phyloP scores from a whole-genome alignment of 1,284 basidiomycete genomes.

The Heliocybe sulcata region DNA sequence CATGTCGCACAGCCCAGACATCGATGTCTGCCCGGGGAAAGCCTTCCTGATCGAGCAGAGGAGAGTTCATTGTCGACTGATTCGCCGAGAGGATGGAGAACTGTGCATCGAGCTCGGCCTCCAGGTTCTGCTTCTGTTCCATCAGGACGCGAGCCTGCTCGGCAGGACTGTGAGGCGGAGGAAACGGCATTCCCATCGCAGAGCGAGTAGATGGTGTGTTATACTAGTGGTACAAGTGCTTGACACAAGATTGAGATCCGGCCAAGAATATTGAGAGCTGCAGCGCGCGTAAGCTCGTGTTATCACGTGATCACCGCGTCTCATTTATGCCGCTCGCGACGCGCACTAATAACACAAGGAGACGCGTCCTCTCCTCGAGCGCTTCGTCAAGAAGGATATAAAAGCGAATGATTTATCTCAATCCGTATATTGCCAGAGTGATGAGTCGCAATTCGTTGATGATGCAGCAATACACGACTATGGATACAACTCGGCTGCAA shows the following conservation, averaged over 20 bases:
- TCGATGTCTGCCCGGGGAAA: constrained; percentile 83
- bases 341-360: not conserved
- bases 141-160: constrained; percentile 56
- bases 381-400: too few relatives aligned
- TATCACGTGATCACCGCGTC: not conserved
- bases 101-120: constrained; percentile 55
- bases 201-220: not conserved
- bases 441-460: too few relatives aligned
- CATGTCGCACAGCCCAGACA: constrained; percentile 73
- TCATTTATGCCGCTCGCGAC: not conserved
- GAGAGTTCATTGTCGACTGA: constrained; percentile 53
- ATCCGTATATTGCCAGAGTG: too few relatives aligned
- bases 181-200: constrained; percentile 38
- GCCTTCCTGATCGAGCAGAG: constrained; percentile 77
- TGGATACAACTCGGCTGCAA: constrained; percentile 8
- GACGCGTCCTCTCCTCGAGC: not conserved
- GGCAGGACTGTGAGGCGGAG: constrained; percentile 35
- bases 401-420: too few relatives aligned
- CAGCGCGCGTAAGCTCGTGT: too few relatives aligned
- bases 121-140: constrained; percentile 52
- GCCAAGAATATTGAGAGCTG: too few relatives aligned
- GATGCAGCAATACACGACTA: not conserved
- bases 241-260: too few relatives aligned
- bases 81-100: constrained; percentile 53
- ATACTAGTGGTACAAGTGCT: not conserved